Evolutionary conservation across 176 grass and related monocot species (phyloP).

Genomic region (Lolium multiflorum): DNA sequence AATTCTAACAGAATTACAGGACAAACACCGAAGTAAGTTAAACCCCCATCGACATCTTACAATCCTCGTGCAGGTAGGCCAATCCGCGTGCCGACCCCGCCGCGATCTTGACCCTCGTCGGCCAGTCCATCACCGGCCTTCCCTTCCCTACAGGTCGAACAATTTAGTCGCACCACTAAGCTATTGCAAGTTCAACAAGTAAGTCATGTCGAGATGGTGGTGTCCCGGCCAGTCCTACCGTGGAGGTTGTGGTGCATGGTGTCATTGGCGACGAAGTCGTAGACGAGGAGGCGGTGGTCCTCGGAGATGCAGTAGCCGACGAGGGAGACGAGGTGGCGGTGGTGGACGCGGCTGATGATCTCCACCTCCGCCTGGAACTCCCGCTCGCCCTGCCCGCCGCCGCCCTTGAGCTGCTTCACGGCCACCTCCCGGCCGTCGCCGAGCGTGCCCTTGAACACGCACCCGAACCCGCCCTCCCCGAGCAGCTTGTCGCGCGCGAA

Average conservation of each 20-base stretch:
- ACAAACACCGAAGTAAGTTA: not conserved
- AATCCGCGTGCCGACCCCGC: slow-evolving; percentile 77
- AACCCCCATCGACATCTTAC: slow-evolving; percentile 48
- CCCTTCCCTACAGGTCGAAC: slow-evolving; percentile 52
- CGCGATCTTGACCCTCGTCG: slow-evolving; percentile 80
- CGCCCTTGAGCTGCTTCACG: slow-evolving; percentile 91
- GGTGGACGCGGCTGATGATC: slow-evolving; percentile 93
- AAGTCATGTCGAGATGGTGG: too few species aligned
- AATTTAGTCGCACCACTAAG: not conserved
- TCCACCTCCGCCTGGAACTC: slow-evolving; percentile 98
- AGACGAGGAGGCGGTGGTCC: slow-evolving; percentile 83
- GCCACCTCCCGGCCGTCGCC: slow-evolving; percentile 73
- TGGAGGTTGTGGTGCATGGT: slow-evolving; percentile 93
- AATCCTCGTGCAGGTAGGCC: slow-evolving; percentile 94
- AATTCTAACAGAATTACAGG: not conserved
- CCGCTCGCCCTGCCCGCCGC: slow-evolving; percentile 88
- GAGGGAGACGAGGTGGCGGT: slow-evolving; percentile 87
- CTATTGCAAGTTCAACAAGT: not conserved
- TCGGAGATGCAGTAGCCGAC: slow-evolving; percentile 88
- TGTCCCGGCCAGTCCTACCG: slow-evolving; percentile 44
- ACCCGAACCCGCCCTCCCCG: slow-evolving; percentile 94
- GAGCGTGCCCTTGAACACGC: slow-evolving; percentile 82
- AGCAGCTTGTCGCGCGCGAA: slow-evolving; percentile 75
- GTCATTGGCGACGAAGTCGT: slow-evolving; percentile 83
- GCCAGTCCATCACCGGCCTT: slow-evolving; percentile 75